Evolutionary conservation across 257 asterid species (phyloP).

Genomic region (Misopates orontium): DNA sequence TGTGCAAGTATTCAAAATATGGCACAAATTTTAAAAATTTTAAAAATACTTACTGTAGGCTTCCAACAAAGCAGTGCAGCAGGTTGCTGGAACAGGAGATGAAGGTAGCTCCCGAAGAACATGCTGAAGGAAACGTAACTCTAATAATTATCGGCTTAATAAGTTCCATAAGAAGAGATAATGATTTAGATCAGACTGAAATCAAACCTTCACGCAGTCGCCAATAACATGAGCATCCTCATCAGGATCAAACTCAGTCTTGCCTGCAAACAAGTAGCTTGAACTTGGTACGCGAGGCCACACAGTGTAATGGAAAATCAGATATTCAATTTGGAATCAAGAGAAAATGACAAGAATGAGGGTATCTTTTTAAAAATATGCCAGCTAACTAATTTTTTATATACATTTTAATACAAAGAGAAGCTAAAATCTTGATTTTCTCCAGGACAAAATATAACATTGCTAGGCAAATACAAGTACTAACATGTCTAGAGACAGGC

Average conservation of each 20-base stretch:
- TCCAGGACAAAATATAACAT: constrained; percentile 2
- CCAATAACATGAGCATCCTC: constrained; percentile 96
- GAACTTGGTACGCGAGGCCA: constrained; percentile 22
- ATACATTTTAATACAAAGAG: not conserved
- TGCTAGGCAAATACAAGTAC: constrained; percentile 12
- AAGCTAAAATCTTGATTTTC: constrained; percentile 11
- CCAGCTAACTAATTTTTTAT: constrained; percentile 5
- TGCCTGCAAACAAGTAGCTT: constrained; percentile 50
- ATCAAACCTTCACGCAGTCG: constrained; percentile 83
- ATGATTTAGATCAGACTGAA: constrained; percentile 20
- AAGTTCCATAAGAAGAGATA: constrained; percentile 12
- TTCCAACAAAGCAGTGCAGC: constrained; percentile 92
- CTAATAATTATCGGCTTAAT: constrained; percentile 29
- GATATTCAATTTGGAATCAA: constrained; percentile 13
- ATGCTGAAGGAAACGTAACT: constrained; percentile 54
- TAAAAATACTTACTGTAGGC: constrained; percentile 65
- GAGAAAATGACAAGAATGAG: constrained; percentile 5
- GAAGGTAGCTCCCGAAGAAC: constrained; percentile 97
- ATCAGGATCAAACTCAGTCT: constrained; percentile 64
- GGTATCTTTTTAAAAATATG: constrained; percentile 37
- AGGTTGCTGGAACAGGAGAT: constrained; percentile 96
- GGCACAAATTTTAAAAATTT: constrained; percentile 21
- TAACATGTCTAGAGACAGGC: not conserved
- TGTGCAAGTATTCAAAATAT: constrained; percentile 22
- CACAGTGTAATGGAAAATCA: too few relatives aligned